These are phyloP conservation scores for Rhynchosporium graminicola DNA, from an alignment of 2,329 filamentous ascomycete species.

Conservation along the genomic window DNA sequence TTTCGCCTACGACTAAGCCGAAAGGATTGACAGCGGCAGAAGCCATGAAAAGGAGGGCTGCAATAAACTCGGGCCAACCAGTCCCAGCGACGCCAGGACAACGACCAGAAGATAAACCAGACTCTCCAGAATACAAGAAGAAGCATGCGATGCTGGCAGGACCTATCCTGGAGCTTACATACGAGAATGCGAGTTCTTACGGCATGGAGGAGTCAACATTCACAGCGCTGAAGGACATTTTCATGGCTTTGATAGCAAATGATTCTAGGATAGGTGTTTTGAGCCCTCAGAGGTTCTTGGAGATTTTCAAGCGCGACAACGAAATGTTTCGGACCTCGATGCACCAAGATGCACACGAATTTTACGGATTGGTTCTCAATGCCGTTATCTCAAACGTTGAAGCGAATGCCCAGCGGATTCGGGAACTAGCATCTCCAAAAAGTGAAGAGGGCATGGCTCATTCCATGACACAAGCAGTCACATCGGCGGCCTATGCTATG, in stretches of 20 bases:
- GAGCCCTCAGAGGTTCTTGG: slow-evolving; percentile 88
- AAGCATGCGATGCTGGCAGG: slow-evolving; percentile 88
- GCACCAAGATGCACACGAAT: slow-evolving; percentile 98
- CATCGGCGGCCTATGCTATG: slow-evolving; percentile 45
- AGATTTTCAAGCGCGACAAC: slow-evolving; percentile 91
- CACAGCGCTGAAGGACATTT: slow-evolving; percentile 93
- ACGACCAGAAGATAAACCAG: slow-evolving; percentile 86
- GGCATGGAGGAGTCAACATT: slow-evolving; percentile 96
- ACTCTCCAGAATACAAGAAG: slow-evolving; percentile 97
- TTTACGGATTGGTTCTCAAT: slow-evolving; percentile 92
- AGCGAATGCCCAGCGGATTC: slow-evolving; percentile 70
- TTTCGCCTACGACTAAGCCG: slow-evolving; percentile 50
- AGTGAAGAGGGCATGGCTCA: slow-evolving; percentile 50
- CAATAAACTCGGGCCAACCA: slow-evolving; percentile 55
- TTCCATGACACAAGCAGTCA: slow-evolving; percentile 51
- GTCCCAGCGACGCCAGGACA: slow-evolving; percentile 50
- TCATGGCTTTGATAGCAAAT: slow-evolving; percentile 83
- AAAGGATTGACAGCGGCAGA: slow-evolving; percentile 58
- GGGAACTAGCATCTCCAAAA: slow-evolving; percentile 49
- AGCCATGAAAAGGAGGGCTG: slow-evolving; percentile 56
- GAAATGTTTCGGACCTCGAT: slow-evolving; percentile 97
- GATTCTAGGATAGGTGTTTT: slow-evolving; percentile 83
- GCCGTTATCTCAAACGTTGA: slow-evolving; percentile 95
- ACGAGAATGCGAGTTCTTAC: slow-evolving; percentile 77
- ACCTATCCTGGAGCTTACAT: slow-evolving; percentile 80